Evolutionary conservation across 176 grass and related monocot genomes (phyloP).

Genomic region (Oryza rufipogon): DNA sequence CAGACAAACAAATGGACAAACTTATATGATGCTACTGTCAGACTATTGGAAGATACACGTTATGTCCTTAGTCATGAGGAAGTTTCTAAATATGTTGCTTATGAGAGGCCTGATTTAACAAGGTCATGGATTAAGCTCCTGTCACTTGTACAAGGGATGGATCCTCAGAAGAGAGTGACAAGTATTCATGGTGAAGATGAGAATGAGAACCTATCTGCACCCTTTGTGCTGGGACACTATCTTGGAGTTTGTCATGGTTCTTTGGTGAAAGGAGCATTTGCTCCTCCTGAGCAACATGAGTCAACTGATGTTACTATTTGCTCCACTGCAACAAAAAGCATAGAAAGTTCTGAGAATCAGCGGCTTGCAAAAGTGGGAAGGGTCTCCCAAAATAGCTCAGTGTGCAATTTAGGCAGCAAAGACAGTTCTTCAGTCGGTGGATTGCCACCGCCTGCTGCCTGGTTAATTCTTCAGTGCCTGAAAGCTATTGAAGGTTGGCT

Average conservation of each 20-base stretch:
- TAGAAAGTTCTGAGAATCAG: constrained; percentile 63
- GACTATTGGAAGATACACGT: constrained; percentile 84
- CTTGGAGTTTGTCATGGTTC: constrained; percentile 75
- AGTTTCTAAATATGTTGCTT: constrained; percentile 75
- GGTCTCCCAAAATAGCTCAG: constrained; percentile 62
- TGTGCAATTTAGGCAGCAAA: constrained; percentile 42
- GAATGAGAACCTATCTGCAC: constrained; percentile 74
- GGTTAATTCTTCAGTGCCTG: constrained; percentile 79
- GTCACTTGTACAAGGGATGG: constrained; percentile 87
- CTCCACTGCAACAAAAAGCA: constrained; percentile 52
- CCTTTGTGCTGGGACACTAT: constrained; percentile 79
- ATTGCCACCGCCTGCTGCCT: constrained; percentile 55
- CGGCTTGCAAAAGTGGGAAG: constrained; percentile 93
- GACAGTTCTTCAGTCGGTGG: constrained; percentile 34
- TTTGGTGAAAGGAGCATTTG: constrained; percentile 84
- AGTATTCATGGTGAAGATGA: constrained; percentile 86
- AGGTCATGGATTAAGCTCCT: constrained; percentile 86
- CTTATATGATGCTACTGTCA: constrained; percentile 68
- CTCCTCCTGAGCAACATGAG: constrained; percentile 63
- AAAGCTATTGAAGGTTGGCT: constrained; percentile 88
- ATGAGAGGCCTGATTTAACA: constrained; percentile 82
- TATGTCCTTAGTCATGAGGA: constrained; percentile 86
- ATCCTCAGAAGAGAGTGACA: constrained; percentile 83
- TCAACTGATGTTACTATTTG: constrained; percentile 71
- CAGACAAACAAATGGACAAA: constrained; percentile 87